Conservation (phyloP, 1,139 yeast species). For the Protomyces inouyei region DNA sequence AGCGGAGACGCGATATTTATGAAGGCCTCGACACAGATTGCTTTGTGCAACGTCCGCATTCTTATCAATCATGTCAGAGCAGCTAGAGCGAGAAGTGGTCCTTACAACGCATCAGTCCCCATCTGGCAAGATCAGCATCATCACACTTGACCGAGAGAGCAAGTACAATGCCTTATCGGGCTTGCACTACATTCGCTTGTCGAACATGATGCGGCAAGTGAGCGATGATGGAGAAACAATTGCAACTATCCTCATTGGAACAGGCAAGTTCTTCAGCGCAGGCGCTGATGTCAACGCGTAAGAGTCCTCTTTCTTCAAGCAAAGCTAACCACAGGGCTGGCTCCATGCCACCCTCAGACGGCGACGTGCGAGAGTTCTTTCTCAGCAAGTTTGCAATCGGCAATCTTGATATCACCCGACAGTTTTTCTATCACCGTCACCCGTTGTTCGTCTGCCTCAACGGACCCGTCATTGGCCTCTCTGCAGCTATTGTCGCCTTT, state of each 20-base stretch:
- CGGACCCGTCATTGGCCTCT: constrained; percentile 82
- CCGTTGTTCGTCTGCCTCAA: constrained; percentile 70
- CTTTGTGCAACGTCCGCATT: too few species aligned
- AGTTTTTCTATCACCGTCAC: constrained; percentile 68
- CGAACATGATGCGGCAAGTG: constrained; percentile 1
- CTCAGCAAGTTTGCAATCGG: constrained; percentile 59
- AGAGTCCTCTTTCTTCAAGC: constrained; percentile 35
- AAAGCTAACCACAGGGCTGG: background rate
- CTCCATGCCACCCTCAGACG: background rate
- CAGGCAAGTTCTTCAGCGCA: constrained; percentile 76
- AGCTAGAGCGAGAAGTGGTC: background rate
- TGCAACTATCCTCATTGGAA: constrained; percentile 62
- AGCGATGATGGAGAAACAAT: constrained; percentile 44
- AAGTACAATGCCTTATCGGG: constrained; percentile 16
- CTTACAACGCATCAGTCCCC: background rate
- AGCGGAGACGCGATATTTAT: too few species aligned
- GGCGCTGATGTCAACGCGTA: constrained; percentile 66
- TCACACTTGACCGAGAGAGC: constrained; percentile 9
- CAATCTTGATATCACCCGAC: constrained; percentile 63
- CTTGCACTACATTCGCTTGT: constrained; percentile 40
- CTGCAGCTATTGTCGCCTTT: constrained; percentile 66
- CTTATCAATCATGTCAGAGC: background rate
- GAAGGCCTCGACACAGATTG: too few species aligned
- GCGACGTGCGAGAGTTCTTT: constrained; percentile 47
- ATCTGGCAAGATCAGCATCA: constrained; percentile 3